Evolutionary conservation across 129 eudicot genomes (phyloP).

Genomic region (Saussurea involucrata): DNA sequence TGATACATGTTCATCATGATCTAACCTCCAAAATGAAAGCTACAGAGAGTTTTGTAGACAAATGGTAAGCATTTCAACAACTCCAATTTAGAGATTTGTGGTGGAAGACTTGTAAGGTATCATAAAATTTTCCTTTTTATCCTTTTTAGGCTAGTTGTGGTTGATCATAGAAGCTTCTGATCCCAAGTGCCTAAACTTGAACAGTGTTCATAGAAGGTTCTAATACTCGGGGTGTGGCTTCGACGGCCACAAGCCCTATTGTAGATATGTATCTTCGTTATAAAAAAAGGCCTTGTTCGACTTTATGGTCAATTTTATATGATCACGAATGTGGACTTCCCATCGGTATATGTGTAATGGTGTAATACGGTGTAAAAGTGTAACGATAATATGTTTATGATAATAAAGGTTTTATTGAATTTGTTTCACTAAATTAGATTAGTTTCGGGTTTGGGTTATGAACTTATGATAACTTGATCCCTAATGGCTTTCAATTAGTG

Average conservation of each 20-base stretch:
- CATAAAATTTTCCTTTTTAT: background rate
- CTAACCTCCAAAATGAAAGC: slow-evolving; percentile 32
- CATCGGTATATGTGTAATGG: slow-evolving; percentile 21
- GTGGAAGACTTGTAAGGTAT: slow-evolving; percentile 15
- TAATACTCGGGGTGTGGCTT: slow-evolving; percentile 8
- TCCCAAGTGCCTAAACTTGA: slow-evolving; percentile 10
- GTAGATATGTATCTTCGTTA: slow-evolving; percentile 41
- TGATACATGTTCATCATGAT: slow-evolving; percentile 22
- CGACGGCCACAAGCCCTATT: slow-evolving; percentile 16
- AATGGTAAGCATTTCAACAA: slow-evolving; percentile 21
- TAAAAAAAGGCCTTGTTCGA: slow-evolving; percentile 17
- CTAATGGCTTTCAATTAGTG: background rate
- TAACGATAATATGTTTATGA: slow-evolving; percentile 4
- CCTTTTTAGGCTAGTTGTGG: slow-evolving; percentile 10
- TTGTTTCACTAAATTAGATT: background rate
- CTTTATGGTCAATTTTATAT: slow-evolving; percentile 19
- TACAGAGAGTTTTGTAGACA: slow-evolving; percentile 31
- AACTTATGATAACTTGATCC: background rate
- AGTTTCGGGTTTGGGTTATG: background rate
- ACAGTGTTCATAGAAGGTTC: slow-evolving; percentile 19
- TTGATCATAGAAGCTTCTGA: slow-evolving; percentile 9
- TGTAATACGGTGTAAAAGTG: slow-evolving; percentile 14
- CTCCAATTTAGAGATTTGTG: slow-evolving; percentile 19
- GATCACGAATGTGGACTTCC: slow-evolving; percentile 15
- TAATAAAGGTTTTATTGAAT: slow-evolving; percentile 18